Evolutionary conservation across 768 basidiomycete genomes (phyloP).

Genomic region (Hygrophoropsis aurantiaca): DNA sequence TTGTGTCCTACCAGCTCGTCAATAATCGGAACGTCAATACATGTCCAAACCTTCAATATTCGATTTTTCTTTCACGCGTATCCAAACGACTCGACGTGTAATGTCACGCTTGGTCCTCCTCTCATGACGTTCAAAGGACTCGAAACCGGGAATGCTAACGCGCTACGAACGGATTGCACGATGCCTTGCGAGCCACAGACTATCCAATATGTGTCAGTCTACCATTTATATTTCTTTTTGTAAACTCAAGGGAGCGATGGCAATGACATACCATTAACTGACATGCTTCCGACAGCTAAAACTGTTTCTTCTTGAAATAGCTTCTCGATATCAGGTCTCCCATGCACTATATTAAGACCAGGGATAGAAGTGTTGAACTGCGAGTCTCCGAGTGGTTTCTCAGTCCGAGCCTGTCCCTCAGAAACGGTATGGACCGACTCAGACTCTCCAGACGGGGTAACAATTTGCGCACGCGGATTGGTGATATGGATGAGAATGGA

Average conservation of each 20-base stretch:
- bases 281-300: conserved; percentile 36
- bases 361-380: conserved; percentile 16
- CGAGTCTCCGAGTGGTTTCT: conserved; percentile 1
- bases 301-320: conserved; percentile 39
- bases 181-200: conserved; percentile 51
- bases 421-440: conserved; percentile 14
- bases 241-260: too few species aligned
- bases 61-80: too few species aligned
- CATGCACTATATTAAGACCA: conserved; percentile 27
- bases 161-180: conserved; percentile 36
- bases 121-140: conserved; percentile 23
- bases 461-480: conserved; percentile 5
- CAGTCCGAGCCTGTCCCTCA: conserved; percentile 7
- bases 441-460: conserved; percentile 8
- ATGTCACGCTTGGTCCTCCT: conserved; percentile 38
- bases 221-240: too few species aligned
- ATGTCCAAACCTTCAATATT: too few species aligned
- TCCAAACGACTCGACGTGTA: conserved; percentile 42
- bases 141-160: conserved; percentile 37
- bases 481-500: conserved; percentile 45
- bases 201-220: conserved; percentile 14
- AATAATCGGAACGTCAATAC: too few species aligned
- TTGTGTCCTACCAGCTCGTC: too few species aligned
- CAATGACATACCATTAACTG: conserved; percentile 44
- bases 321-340: conserved; percentile 42